Base-by-base conservation (phyloP, 2,329 filamentous ascomycete species). In the Emergomyces pasteurianus region DNA sequence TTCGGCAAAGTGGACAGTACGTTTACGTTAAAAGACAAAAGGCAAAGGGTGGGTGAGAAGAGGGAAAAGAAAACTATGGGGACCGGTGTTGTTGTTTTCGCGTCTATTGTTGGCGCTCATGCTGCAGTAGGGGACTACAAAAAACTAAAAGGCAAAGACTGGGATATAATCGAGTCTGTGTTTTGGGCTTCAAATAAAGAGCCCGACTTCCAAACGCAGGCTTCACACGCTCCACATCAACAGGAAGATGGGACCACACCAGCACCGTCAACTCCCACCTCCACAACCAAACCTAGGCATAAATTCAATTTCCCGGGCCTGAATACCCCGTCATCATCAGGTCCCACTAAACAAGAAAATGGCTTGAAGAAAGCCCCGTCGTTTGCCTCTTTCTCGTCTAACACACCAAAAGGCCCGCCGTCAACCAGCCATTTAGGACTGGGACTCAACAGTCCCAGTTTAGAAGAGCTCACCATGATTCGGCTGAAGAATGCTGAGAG, bases 1-100 rank as follows among this genome's bases (percentile, higher is more conserved):
- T 85, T 84, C 65, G 83, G 83, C n/a, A 75, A 77, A 53, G 74
- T 86, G 14, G 81, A 86, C 63, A 80, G 78, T 62, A 73, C 79
- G 0, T 74, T 82, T 50, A 71, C 83, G 40, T 73, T 83, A 56
- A 83, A 81, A 63, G 81, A 84, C 66, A 84, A 83, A 68, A 81
- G 81, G 64, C 74, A 77, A 61, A 77, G 77, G 6, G 65, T 79
- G 2, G 76, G 77, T 6, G 79, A 79, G 4, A 74, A 75, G 60
- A 78, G 78, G 61, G 78, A 81, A 64, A 81, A 81, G 65, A 79
- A 78, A 61, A 70, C 78, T 1, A 72, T 81, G 60, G 80, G 77
- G 5, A 81, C 77, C 0, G 82, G 78, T 0, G 78, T 84, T 53
- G 72, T 86, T 16, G 77, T 85, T 16, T 86, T 80, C 69, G 72